These are phyloP conservation scores for Batkoa obscura DNA, from an alignment of 371 early-diverging fungal genomes.

Conservation along the genomic window DNA sequence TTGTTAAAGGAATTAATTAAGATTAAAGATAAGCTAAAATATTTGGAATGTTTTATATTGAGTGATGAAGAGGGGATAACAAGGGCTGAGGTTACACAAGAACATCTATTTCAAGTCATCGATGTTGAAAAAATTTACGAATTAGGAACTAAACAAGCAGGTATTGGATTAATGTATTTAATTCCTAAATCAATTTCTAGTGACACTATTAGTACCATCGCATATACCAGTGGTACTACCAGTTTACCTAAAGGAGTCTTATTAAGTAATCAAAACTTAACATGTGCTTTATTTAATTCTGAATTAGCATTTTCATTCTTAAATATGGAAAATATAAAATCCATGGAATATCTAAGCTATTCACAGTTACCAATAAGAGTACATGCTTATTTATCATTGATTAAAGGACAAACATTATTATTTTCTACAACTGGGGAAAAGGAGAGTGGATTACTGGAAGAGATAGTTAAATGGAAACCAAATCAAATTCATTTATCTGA, in stretches of 20 bases:
- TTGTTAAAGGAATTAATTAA: background rate
- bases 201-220: background rate
- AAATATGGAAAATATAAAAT: too few relatives aligned
- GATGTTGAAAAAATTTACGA: background rate
- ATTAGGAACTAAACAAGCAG: background rate
- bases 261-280: background rate
- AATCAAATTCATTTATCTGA: too few relatives aligned
- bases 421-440: too few relatives aligned
- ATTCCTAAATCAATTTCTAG: background rate
- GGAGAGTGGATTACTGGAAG: too few relatives aligned
- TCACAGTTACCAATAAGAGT: background rate
- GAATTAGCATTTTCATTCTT: too few relatives aligned
- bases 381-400: background rate
- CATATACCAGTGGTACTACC: conserved; percentile 3
- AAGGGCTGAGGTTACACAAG: background rate
- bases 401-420: background rate
- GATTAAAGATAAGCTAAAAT: background rate
- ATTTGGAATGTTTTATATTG: too few relatives aligned
- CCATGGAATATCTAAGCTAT: background rate
- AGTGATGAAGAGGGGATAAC: too few relatives aligned
- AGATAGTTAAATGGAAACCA: too few relatives aligned
- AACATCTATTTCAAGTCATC: background rate
- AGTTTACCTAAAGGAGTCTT: conserved; percentile 1
- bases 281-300: too few relatives aligned
- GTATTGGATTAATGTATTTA: background rate